Evolutionary conservation across 495 filamentous ascomycete species (phyloP), one percentile per base, ranked within the genome.

Genomic region (Apiosordaria backusii): DNA sequence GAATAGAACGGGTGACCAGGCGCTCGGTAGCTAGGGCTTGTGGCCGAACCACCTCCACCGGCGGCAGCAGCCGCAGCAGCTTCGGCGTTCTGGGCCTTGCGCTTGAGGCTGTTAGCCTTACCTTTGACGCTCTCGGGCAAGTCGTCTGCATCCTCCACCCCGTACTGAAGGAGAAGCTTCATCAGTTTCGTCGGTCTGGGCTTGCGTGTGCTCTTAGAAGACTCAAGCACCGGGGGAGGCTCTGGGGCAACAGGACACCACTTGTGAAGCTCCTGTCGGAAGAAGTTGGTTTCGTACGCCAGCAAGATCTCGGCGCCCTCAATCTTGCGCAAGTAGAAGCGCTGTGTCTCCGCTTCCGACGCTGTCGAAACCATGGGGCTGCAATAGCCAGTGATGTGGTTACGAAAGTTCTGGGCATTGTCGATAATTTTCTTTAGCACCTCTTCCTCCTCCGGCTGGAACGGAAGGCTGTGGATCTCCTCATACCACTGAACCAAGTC

Each of bases 321-420:
- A 53, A 99, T 95, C 80, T 99, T 99, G 57, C 95, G 91, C 29
- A 99, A 84, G 69, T 97, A 97, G 79, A 99, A 99, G n/a, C 96
- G 88, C 79, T 97, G 88, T 0, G 89, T 92, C 13, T 91, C 88
- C 6, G 92, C 87, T 76, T 99, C 96, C 67, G 93, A 90, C 7
- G 89, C 87, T 1, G 91, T 96, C 13, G 87, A 87, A 71, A 92
- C 87, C 5, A 90, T 82, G 2, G 88, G 88, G 74, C 92, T 96
- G 75, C 93, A 92, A 77, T 91, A 89, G 45, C 84, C 80, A 54
- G 86, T 83, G 53, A 99, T 87, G 73, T 92, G 95, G 62, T 90
- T 86, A 53, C 95, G 86, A 80, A 98, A 99, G 3, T 86, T 85
- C 63, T 85, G 85, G 0, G 94, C 96, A 66, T 91, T 89, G 62